Evolutionary conservation across 148 eudicot genomes (phyloP).

Genomic region (Chenopodium suecicum): DNA sequence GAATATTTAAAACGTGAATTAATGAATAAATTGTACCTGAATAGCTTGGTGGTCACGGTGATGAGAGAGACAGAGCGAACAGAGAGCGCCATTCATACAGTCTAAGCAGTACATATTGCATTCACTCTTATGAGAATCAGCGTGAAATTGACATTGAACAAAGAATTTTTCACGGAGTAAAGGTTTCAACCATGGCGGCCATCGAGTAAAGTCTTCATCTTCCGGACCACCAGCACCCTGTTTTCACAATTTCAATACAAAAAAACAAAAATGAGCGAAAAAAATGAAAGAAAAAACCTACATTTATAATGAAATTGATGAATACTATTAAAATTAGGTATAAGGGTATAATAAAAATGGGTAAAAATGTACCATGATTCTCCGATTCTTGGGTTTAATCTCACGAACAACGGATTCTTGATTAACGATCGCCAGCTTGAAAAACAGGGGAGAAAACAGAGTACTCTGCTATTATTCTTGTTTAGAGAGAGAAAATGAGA

Average conservation of each 20-base stretch:
- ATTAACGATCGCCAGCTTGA: conserved; percentile 83
- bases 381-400: conserved; percentile 74
- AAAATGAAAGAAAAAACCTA: background rate
- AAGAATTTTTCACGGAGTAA: conserved; percentile 61
- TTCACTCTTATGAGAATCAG: conserved; percentile 84
- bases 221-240: conserved; percentile 64
- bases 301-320: background rate
- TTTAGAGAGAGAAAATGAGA: conserved; percentile 26
- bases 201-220: conserved; percentile 67
- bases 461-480: background rate
- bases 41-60: conserved; percentile 76
- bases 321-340: background rate
- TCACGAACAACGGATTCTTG: conserved; percentile 60
- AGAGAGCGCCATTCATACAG: conserved; percentile 71
- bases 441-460: conserved; percentile 21
- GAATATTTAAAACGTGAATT: no score
- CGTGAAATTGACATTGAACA: conserved; percentile 66
- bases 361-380: conserved; percentile 59
- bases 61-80: conserved; percentile 64
- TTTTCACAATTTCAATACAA: background rate
- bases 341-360: background rate
- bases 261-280: background rate
- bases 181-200: conserved; percentile 89
- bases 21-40: conserved; percentile 48
- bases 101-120: conserved; percentile 94